Conservation (phyloP, 179 eudicot genomes). For the Spinacia oleracea region DNA sequence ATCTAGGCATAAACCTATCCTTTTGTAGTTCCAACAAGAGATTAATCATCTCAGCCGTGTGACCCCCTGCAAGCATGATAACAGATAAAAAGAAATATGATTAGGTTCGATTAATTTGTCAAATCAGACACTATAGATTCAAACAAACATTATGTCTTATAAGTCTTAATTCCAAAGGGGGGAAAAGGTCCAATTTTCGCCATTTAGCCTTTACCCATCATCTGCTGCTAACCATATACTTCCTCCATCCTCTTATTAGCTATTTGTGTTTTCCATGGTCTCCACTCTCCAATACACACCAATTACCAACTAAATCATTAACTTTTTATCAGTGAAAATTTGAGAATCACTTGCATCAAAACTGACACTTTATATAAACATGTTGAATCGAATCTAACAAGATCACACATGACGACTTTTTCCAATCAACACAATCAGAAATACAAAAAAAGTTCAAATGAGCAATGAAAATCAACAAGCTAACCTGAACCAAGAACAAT, state of each 20-base stretch:
- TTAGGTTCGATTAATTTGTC: background rate
- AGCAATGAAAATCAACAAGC: background rate
- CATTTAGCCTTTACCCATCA: background rate
- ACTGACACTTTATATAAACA: too few relatives aligned
- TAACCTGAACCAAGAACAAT: constrained; percentile 91
- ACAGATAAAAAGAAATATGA: background rate
- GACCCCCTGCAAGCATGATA: constrained; percentile 63
- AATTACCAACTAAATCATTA: too few relatives aligned
- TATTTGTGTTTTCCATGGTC: too few relatives aligned
- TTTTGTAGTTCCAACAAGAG: constrained; percentile 57
- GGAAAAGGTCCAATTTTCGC: background rate
- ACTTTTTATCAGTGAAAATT: too few relatives aligned
- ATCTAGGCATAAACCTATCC: constrained; percentile 70
- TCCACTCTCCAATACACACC: too few relatives aligned
- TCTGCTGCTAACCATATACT: too few relatives aligned
- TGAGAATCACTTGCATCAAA: too few relatives aligned
- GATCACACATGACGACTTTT: too few relatives aligned
- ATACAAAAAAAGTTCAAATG: background rate
- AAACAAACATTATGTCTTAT: background rate
- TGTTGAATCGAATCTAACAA: too few relatives aligned
- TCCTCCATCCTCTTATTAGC: too few relatives aligned
- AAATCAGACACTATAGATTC: too few relatives aligned
- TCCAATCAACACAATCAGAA: too few relatives aligned
- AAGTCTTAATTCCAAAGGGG: background rate
- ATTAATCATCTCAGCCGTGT: constrained; percentile 96